Percentiles rank a stretch among this genome's conserved stretches.
Evolutionary conservation across 177 flowering plant genomes (phyloP).

Genomic region (Vitis hybrid): DNA sequence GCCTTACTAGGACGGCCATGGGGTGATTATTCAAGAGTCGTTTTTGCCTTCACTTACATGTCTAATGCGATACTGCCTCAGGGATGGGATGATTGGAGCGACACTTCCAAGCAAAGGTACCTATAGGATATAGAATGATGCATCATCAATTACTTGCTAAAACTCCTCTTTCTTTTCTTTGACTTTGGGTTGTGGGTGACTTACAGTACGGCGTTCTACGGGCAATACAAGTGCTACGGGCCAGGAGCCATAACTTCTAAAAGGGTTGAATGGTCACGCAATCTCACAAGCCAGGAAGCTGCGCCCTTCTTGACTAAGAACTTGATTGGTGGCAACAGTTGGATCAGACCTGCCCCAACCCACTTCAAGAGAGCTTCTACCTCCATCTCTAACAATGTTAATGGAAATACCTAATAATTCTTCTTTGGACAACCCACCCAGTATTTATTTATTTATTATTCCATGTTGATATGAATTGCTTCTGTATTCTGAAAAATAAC

Average conservation of each 20-base stretch:
- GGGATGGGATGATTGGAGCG: constrained; percentile 66
- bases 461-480: too few relatives aligned
- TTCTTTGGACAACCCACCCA: too few relatives aligned
- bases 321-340: constrained; percentile 47
- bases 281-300: constrained; percentile 37
- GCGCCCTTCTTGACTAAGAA: constrained; percentile 44
- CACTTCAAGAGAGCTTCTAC: constrained; percentile 29
- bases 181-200: neutral
- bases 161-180: neutral
- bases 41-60: constrained; percentile 49
- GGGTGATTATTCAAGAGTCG: constrained; percentile 54
- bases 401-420: constrained; percentile 1
- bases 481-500: too few relatives aligned
- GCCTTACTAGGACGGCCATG: constrained; percentile 65
- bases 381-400: neutral
- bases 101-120: constrained; percentile 40
- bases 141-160: too few relatives aligned
- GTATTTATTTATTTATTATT: too few relatives aligned
- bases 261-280: constrained; percentile 49
- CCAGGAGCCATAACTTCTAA: constrained; percentile 31
- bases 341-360: constrained; percentile 52
- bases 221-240: constrained; percentile 48
- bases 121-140: too few relatives aligned
- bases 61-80: constrained; percentile 35
- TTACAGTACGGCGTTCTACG: constrained; percentile 40